Percentiles rank a stretch among this genome's conserved stretches.
These are phyloP conservation scores for Nidula microcarpa DNA, from an alignment of 768 basidiomycete species.

Conservation along the genomic window DNA sequence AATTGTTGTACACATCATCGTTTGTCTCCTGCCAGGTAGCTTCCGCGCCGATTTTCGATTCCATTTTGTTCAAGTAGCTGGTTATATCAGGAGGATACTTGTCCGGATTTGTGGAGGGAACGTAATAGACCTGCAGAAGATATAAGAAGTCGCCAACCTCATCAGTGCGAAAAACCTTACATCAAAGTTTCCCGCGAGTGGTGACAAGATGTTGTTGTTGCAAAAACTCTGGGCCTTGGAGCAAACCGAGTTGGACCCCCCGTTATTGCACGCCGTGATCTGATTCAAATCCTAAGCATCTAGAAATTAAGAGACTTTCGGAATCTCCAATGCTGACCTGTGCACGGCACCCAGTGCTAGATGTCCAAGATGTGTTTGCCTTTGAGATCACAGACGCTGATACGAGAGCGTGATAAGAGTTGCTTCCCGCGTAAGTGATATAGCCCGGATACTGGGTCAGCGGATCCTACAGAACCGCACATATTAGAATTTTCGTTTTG, in stretches of 20 bases:
- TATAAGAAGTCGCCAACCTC: background rate
- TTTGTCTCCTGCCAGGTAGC: constrained; percentile 38
- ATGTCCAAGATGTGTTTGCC: constrained; percentile 41
- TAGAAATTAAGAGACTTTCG: background rate
- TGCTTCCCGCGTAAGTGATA: constrained; percentile 49
- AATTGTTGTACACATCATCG: constrained; percentile 41
- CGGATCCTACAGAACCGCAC: constrained; percentile 23
- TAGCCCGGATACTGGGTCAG: constrained; percentile 58
- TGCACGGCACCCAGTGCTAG: constrained; percentile 43
- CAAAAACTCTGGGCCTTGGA: constrained; percentile 56
- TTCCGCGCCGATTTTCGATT: constrained; percentile 40
- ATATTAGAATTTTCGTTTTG: too few species aligned
- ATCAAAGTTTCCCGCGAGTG: constrained; percentile 53
- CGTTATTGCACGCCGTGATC: constrained; percentile 52
- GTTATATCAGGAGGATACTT: constrained; percentile 47
- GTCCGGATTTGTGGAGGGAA: constrained; percentile 40
- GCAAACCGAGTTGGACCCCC: constrained; percentile 45
- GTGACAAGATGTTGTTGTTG: constrained; percentile 51
- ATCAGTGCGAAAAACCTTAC: constrained; percentile 19
- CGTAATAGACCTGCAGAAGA: constrained; percentile 40
- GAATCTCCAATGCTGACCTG: constrained; percentile 26
- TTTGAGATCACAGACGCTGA: constrained; percentile 31
- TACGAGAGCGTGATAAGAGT: constrained; percentile 56
- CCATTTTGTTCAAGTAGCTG: constrained; percentile 22
- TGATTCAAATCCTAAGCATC: constrained; percentile 11